Percentiles rank a stretch among this genome's conserved stretches.
phyloP scores from a whole-genome alignment of 441 rosid genomes.

The Adansonia gregorii region DNA sequence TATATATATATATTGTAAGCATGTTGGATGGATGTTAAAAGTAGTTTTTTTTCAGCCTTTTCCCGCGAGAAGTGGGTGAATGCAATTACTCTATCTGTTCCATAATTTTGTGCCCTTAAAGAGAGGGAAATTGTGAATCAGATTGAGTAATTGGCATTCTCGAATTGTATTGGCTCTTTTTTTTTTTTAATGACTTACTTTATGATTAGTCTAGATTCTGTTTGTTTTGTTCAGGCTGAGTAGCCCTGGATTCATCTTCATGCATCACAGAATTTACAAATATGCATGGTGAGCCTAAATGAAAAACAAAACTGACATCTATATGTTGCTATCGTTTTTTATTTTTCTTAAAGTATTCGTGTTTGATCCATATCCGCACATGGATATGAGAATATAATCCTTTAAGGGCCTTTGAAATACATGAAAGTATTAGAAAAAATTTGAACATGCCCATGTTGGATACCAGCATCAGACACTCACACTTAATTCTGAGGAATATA shows the following conservation, averaged over 20 bases:
- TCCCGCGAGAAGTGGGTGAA: slow-evolving; percentile 18
- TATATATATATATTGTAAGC: background rate
- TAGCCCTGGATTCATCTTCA: background rate
- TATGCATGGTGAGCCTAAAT: background rate
- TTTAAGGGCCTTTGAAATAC: no score
- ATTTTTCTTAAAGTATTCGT: no score
- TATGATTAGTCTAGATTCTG: background rate
- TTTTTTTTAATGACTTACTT: background rate
- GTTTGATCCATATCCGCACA: no score
- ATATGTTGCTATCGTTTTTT: no score
- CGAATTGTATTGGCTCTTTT: background rate
- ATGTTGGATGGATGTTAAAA: slow-evolving; percentile 19
- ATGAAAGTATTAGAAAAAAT: no score
- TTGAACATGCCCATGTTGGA: no score
- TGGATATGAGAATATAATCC: no score
- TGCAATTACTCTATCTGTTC: background rate
- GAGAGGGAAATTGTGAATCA: background rate
- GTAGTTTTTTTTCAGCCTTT: background rate
- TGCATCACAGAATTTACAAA: background rate
- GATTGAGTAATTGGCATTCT: slow-evolving; percentile 1
- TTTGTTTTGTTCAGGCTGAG: background rate
- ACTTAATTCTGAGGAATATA: no score
- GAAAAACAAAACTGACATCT: background rate
- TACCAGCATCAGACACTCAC: no score
- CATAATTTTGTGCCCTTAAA: background rate